Evolutionary conservation across 345 rosid genomes (phyloP), one percentile per base, ranked within the genome.

Genomic region (Eucalyptus viminalis): DNA sequence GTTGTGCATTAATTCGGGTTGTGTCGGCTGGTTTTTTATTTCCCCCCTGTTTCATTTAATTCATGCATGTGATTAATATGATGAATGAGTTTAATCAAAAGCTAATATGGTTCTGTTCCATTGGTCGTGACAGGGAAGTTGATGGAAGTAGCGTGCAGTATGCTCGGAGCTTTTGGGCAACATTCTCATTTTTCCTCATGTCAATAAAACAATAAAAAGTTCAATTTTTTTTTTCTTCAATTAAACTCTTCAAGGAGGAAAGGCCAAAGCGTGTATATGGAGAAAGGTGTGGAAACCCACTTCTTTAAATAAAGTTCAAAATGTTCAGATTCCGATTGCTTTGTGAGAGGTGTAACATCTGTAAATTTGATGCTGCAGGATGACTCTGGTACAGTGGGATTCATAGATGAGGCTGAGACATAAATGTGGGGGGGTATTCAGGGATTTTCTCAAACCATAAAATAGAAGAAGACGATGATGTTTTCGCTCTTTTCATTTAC

Each of bases 91-190:
- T 56, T 4, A 60, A 50, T 47, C 83, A 76, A 19, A 11, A 76
- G 83, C 83, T 76, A 40, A 76, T 76, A 21, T 3, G 83, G 29
- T 76, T 76, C 83, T 40, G 47, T 76, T 76, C 47, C 47, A 76
- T 76, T 76, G 43, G 47, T 21, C 83, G 4, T 76, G 88, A 91
- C 98, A 97, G 99, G 99, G 89, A 97, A 94, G 92, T 92, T 97
- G 91, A 91, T 97, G 95, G 99, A 97, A 92, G 94, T 97, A 76
- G 96, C 98, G 19, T 97, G 99, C 93, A 91, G 94, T 54, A 90
- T 97, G 95, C 94, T 95, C 44, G 96, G 94, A 65, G 89, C 93
- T 50, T 87, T 95, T 65, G 96, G 97, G 53, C 96, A 91, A 37
- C 93, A 89, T 86, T 97, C 97, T 14, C 94, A 86, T 54, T 92